Evolutionary conservation across 2,329 filamentous ascomycete species (phyloP).

Genomic region (Penicillium griseofulvum): DNA sequence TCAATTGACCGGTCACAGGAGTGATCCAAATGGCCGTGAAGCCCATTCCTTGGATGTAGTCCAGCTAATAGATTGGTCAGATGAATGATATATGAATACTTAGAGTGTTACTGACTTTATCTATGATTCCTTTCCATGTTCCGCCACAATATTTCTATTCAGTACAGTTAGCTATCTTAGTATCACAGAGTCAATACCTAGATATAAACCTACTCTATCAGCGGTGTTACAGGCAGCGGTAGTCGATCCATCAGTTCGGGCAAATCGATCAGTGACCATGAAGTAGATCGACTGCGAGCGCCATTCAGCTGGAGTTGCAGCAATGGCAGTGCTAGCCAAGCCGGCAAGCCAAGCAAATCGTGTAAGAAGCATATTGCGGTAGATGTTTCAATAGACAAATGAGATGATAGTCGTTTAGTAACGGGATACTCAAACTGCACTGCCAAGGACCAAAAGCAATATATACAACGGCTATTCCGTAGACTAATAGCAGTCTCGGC

Average conservation of each 20-base stretch:
- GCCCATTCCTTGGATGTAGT: conserved; percentile 51
- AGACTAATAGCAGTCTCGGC: too few relatives aligned
- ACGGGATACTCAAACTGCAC: not conserved
- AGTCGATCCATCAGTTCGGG: conserved; percentile 40
- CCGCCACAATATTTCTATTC: conserved; percentile 42
- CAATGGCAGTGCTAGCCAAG: conserved; percentile 24
- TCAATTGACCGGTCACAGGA: conserved; percentile 43
- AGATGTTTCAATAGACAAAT: not conserved
- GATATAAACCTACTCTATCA: conserved; percentile 17
- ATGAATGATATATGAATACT: not conserved
- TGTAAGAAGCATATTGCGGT: conserved; percentile 18
- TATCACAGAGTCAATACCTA: not conserved
- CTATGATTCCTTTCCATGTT: conserved; percentile 48
- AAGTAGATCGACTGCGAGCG: conserved; percentile 47
- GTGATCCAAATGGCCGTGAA: conserved; percentile 53
- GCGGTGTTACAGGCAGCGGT: conserved; percentile 32
- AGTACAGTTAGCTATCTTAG: not conserved
- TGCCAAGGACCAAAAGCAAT: not conserved
- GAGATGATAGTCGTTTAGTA: not conserved
- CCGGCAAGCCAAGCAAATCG: conserved; percentile 18
- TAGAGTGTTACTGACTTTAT: conserved; percentile 23
- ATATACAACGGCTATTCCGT: not conserved
- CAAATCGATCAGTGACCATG: conserved; percentile 48
- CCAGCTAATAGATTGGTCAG: conserved; percentile 33
- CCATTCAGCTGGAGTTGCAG: conserved; percentile 39